Conservation (phyloP, 441 rosid genomes). For the Heliophila coronopifolia region DNA sequence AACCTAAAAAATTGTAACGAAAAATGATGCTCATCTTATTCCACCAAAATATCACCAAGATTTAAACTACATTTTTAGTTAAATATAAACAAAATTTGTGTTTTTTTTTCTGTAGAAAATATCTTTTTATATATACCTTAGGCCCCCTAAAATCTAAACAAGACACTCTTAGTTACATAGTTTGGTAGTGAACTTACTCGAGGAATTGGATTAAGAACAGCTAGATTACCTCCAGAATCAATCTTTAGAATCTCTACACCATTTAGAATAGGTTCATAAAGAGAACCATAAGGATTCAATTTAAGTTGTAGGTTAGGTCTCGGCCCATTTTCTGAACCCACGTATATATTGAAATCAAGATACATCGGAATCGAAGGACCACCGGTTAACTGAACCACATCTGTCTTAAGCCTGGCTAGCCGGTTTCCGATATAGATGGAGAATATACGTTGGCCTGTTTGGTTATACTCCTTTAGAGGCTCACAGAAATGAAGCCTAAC, state of each 20-base stretch:
- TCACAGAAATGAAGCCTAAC: conserved; percentile 52
- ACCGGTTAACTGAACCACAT: conserved; percentile 26
- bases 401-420: background rate
- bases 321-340: background rate
- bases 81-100: too few species aligned
- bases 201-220: conserved; percentile 39
- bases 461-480: background rate
- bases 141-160: too few species aligned
- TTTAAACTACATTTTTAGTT: too few species aligned
- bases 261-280: too few species aligned
- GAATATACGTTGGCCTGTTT: conserved; percentile 15
- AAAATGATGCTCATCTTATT: too few species aligned
- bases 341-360: conserved; percentile 21
- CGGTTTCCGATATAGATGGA: conserved; percentile 14
- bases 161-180: too few species aligned
- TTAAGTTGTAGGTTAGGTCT: conserved; percentile 23
- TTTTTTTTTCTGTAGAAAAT: too few species aligned
- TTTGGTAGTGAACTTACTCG: too few species aligned
- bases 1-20: too few species aligned
- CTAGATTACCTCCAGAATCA: background rate
- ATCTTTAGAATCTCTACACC: conserved; percentile 47
- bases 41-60: too few species aligned
- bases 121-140: too few species aligned
- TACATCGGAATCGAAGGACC: conserved; percentile 28
- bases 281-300: conserved; percentile 29